Conservation (phyloP, 2,329 filamentous ascomycete species). For the Fusarium praegraminearum region DNA sequence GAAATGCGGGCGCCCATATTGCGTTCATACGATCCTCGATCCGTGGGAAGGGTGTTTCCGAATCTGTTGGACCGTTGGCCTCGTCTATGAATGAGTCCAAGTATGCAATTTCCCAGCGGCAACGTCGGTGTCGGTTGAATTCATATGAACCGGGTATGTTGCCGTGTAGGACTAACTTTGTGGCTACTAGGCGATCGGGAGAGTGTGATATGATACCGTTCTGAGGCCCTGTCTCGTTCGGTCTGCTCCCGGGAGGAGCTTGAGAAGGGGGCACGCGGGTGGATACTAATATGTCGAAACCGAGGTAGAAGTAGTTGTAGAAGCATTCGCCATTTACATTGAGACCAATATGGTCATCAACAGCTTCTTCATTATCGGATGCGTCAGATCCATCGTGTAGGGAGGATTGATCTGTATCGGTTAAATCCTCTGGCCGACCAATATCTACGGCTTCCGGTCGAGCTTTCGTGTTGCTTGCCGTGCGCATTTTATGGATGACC, state of each 20-base stretch:
- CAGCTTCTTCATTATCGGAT: constrained; percentile 67
- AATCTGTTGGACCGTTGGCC: constrained; percentile 66
- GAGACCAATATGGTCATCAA: constrained; percentile 67
- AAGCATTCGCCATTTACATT: constrained; percentile 81
- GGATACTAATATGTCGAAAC: constrained; percentile 94
- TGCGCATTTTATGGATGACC: constrained; percentile 80
- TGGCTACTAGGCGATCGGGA: constrained; percentile 80
- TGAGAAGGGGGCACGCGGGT: constrained; percentile 75
- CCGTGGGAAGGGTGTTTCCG: constrained; percentile 81
- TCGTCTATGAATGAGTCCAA: constrained; percentile 59
- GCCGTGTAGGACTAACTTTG: constrained; percentile 92
- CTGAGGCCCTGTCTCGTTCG: constrained; percentile 41
- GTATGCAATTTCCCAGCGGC: constrained; percentile 83
- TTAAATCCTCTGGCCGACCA: constrained; percentile 66
- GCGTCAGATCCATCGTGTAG: constrained; percentile 78
- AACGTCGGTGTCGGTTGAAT: constrained; percentile 93
- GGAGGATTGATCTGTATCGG: constrained; percentile 81
- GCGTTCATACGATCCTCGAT: constrained; percentile 76
- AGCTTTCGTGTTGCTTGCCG: constrained; percentile 63
- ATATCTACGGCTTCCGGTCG: constrained; percentile 60
- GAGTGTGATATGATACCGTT: constrained; percentile 56
- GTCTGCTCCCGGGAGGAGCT: constrained; percentile 60
- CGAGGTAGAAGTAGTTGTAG: constrained; percentile 97
- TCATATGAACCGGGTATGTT: constrained; percentile 97
- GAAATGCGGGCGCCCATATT: constrained; percentile 76